A percentile compares a stretch with the other conserved stretches of the same genome.
These are phyloP conservation scores for Talaromyces ruber DNA, from an alignment of 495 filamentous ascomycete genomes.

Conservation along the genomic window DNA sequence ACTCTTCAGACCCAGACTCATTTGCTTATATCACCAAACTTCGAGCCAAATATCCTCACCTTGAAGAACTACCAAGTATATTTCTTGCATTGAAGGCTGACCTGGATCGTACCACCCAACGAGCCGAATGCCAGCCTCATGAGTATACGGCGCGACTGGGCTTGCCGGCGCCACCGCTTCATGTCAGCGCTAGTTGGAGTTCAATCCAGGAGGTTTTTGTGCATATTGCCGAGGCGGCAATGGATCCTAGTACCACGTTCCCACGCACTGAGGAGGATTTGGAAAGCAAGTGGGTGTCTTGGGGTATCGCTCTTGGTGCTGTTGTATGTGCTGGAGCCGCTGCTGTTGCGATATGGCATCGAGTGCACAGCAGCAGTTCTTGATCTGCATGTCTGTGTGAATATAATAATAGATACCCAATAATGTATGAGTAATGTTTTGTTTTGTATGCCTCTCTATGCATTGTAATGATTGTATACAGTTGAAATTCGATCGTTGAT, in stretches of 20 bases:
- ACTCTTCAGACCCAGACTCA: constrained; percentile 90
- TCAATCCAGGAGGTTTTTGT: constrained; percentile 91
- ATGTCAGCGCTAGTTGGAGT: constrained; percentile 88
- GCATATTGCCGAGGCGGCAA: constrained; percentile 78
- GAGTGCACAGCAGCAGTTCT: constrained; percentile 32
- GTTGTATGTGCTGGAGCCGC: constrained; percentile 74
- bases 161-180: constrained; percentile 65
- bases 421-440: not conserved
- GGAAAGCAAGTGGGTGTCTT: constrained; percentile 65
- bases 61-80: constrained; percentile 80
- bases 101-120: constrained; percentile 85
- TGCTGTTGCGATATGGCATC: constrained; percentile 66
- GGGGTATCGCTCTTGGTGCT: constrained; percentile 80
- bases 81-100: constrained; percentile 94
- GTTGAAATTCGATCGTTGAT: not conserved
- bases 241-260: constrained; percentile 78
- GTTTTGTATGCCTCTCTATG: not conserved
- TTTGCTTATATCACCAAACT: constrained; percentile 86
- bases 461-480: too few species aligned
- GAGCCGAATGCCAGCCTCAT: constrained; percentile 85
- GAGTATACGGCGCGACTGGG: constrained; percentile 78
- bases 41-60: constrained; percentile 65
- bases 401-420: not conserved
- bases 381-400: not conserved
- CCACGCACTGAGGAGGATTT: constrained; percentile 80